Percentiles rank a stretch among this genome's conserved stretches.
These are phyloP conservation scores for Sordariomycetes sp. DNA, from an alignment of 2,329 filamentous ascomycete genomes.

Conservation along the genomic window DNA sequence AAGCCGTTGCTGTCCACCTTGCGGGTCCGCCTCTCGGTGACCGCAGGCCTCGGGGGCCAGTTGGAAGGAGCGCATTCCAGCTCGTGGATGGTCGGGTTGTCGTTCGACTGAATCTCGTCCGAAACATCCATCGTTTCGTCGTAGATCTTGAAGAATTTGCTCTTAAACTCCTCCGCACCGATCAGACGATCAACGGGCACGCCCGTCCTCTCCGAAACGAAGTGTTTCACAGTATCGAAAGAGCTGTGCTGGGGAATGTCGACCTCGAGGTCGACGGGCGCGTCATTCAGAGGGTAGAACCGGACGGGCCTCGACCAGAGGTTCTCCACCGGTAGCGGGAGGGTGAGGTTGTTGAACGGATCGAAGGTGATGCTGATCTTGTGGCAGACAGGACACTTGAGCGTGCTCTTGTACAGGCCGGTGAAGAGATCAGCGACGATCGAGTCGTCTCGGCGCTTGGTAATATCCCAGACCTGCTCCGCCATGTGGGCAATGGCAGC, in stretches of 20 bases:
- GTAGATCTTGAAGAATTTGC: constrained; percentile 79
- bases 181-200: constrained; percentile 56
- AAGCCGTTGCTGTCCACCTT: constrained; percentile 34
- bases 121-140: constrained; percentile 54
- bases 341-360: constrained; percentile 86
- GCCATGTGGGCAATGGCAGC: constrained; percentile 74
- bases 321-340: constrained; percentile 80
- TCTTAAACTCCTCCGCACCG: constrained; percentile 68
- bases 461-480: constrained; percentile 80
- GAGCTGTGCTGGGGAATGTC: constrained; percentile 69
- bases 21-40: constrained; percentile 31
- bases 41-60: constrained; percentile 30
- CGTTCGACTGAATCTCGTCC: constrained; percentile 57
- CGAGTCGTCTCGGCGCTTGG: constrained; percentile 84
- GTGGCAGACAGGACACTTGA: constrained; percentile 79
- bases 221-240: constrained; percentile 56
- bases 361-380: constrained; percentile 99
- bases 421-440: constrained; percentile 93
- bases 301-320: constrained; percentile 64
- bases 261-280: constrained; percentile 58
- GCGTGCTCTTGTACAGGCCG: constrained; percentile 95
- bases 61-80: constrained; percentile 71
- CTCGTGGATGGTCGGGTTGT: constrained; percentile 60
- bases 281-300: constrained; percentile 64
- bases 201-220: constrained; percentile 53